A percentile compares a stretch with the other conserved stretches of the same genome.
These are phyloP conservation scores for Tolypocladium pustulatum DNA, from an alignment of 2,329 filamentous ascomycete species.

Conservation along the genomic window DNA sequence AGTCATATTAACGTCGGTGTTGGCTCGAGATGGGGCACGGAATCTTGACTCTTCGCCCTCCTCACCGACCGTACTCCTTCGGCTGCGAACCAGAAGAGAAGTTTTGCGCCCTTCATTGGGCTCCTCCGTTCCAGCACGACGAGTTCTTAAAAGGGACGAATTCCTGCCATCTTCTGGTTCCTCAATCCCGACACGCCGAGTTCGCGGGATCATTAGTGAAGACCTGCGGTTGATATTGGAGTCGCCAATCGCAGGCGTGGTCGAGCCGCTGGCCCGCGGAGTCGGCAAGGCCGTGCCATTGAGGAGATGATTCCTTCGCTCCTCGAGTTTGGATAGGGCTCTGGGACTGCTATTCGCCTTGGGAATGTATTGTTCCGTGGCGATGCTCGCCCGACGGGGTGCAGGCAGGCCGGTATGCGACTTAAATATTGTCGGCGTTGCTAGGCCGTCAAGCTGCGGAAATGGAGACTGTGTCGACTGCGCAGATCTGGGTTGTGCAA, in stretches of 20 bases:
- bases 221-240: slow-evolving; percentile 34
- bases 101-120: slow-evolving; percentile 33
- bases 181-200: slow-evolving; percentile 37
- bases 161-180: slow-evolving; percentile 40
- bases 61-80: slow-evolving; percentile 34
- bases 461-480: slow-evolving; percentile 3
- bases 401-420: slow-evolving; percentile 23
- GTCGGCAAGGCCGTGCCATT: slow-evolving; percentile 32
- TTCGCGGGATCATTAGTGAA: slow-evolving; percentile 36
- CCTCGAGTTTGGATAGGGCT: slow-evolving; percentile 40
- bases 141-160: slow-evolving; percentile 35
- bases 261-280: slow-evolving; percentile 29
- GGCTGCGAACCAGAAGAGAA: slow-evolving; percentile 32
- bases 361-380: slow-evolving; percentile 27
- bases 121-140: slow-evolving; percentile 36
- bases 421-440: slow-evolving; percentile 35
- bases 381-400: slow-evolving; percentile 30
- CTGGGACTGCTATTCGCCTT: slow-evolving; percentile 33
- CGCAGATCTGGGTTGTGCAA: slow-evolving; percentile 5
- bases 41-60: slow-evolving; percentile 40
- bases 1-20: slow-evolving; percentile 41
- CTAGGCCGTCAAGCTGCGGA: slow-evolving; percentile 17
- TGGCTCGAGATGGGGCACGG: slow-evolving; percentile 47
- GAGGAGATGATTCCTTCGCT: slow-evolving; percentile 38
- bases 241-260: slow-evolving; percentile 31